Percentiles rank a stretch among this genome's conserved stretches.
Evolutionary conservation across 148 eudicot genomes (phyloP).

Genomic region (Rheum nobile): DNA sequence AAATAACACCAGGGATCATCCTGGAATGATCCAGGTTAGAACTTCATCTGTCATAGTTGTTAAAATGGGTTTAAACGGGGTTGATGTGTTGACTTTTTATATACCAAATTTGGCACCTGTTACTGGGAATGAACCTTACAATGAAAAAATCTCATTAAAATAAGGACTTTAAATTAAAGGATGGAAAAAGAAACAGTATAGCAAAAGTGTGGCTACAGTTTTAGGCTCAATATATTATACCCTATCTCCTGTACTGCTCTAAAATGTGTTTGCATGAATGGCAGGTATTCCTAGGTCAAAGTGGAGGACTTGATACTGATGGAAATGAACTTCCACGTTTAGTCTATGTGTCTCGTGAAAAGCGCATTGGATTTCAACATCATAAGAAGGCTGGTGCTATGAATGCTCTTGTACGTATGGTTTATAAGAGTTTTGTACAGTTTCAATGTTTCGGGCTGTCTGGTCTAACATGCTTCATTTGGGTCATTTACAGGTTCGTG

Average conservation of each 20-base stretch:
- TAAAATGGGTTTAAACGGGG: not conserved
- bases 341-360: slow-evolving; percentile 41
- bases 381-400: slow-evolving; percentile 44
- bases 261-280: slow-evolving; percentile 7
- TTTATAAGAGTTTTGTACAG: not conserved
- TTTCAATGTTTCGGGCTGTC: not conserved
- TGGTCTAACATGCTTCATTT: not conserved
- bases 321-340: slow-evolving; percentile 40
- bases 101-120: not conserved
- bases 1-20: slow-evolving; percentile 38
- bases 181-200: not conserved
- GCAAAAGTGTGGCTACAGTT: not conserved
- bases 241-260: not conserved
- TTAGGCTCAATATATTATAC: not conserved
- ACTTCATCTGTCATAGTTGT: not conserved
- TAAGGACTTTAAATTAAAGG: not conserved
- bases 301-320: slow-evolving; percentile 40
- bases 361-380: slow-evolving; percentile 40
- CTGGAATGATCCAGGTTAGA: slow-evolving; percentile 39
- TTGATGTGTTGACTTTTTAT: not conserved
- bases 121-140: not conserved
- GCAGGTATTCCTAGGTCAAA: slow-evolving; percentile 35
- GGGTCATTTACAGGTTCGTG: slow-evolving; percentile 24
- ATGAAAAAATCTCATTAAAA: not conserved
- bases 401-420: slow-evolving; percentile 35